Percentiles rank a stretch among this genome's conserved stretches.
Conservation (phyloP, 257 asterid genomes). For the Leptodermis oblonga region DNA sequence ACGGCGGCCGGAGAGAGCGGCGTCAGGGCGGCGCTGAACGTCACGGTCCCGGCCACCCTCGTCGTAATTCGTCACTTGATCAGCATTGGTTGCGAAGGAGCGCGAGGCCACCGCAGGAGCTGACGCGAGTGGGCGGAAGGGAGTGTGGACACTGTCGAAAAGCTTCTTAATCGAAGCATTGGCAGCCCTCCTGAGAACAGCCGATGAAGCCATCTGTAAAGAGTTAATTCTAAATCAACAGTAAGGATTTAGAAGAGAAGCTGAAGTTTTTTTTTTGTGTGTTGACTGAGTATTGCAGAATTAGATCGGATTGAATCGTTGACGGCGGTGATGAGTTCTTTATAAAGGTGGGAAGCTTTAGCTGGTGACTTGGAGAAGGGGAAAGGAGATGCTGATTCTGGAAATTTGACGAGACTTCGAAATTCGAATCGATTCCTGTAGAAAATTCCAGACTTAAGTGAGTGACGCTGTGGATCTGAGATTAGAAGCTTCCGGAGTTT, state of each 20-base stretch:
- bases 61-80: constrained; percentile 23
- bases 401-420: constrained; percentile 14
- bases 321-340: background rate
- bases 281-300: background rate
- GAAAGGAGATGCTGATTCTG: constrained; percentile 15
- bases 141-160: background rate
- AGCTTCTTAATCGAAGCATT: constrained; percentile 20
- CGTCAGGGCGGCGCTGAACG: constrained; percentile 22
- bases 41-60: constrained; percentile 24
- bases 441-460: constrained; percentile 16
- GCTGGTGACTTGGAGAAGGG: constrained; percentile 25
- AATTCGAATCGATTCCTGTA: background rate
- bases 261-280: background rate
- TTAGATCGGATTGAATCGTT: background rate
- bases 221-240: no score
- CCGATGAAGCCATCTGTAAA: constrained; percentile 30
- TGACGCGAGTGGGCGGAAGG: constrained; percentile 20
- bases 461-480: background rate
- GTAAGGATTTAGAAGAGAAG: no score
- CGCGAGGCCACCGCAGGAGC: constrained; percentile 21
- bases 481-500: background rate
- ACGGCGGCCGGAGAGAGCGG: constrained; percentile 29
- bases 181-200: constrained; percentile 29
- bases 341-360: background rate
- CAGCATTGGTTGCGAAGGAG: constrained; percentile 29